Base-by-base conservation (phyloP, 345 rosid species). In the Eutrema yunnanense region DNA sequence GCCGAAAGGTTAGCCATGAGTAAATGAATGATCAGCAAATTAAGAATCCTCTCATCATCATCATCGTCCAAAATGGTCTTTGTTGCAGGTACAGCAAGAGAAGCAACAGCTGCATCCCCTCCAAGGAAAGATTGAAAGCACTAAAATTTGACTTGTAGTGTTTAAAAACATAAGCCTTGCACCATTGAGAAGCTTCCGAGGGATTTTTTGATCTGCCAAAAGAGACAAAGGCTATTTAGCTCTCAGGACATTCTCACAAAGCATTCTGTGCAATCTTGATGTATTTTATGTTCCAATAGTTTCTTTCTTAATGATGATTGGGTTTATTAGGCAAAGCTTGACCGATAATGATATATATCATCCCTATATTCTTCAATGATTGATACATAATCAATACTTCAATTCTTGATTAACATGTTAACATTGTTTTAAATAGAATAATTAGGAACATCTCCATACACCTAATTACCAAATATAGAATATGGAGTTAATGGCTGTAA, bases 51-150 rank as follows among this genome's bases (percentile, higher is more conserved):
- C 30, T 68, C 55, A 62, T 19, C 43, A 41, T 68, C 55, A 62
- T 19, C 43, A 41, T 63, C 48, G 22, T 72, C 62, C 4, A 16
- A 9, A 9, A 5, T 13, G 1, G 34, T 32, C 43, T 34, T 19
- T 49, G 49, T 69, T 58, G 75, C 82, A 83, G 87, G 62, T 62
- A 42, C 79, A 13, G 48, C 52, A n/a, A 72, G 77, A 73, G 86
- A 89, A 75, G 62, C 84, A 29, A 77, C 85, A 27, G 65, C 66
- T n/a, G 62, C 84, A 36, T 27, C 46, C 47, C 80, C 87, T 64
- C 87, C 87, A 29, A 81, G 83, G 13, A 79, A 79, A 71, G 81
- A 85, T 69, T 84, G 85, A 16, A 83, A 62, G 73, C 41, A 46
- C 49, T 64, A 81, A 26, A 56, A 55, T 37, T 33, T 74, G 80